phyloP scores from a whole-genome alignment of 768 basidiomycete species.

The Porphyrellus cyaneotinctus region DNA sequence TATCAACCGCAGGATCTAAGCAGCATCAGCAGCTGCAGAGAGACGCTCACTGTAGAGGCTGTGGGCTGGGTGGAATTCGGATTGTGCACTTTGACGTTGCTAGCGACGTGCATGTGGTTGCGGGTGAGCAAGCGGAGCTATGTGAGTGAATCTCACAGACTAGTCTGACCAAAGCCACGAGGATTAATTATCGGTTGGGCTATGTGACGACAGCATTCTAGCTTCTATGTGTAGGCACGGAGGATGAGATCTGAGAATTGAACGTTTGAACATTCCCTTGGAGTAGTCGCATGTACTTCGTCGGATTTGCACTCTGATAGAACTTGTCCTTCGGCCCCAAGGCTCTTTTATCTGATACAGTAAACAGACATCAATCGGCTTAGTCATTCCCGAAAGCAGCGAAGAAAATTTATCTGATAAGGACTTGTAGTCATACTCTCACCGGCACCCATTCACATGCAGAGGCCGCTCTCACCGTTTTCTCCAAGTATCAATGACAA shows the following conservation, averaged over 20 bases:
- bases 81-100: slow-evolving; percentile 52
- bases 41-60: slow-evolving; percentile 68
- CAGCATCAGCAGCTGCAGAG: slow-evolving; percentile 51
- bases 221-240: slow-evolving; percentile 30
- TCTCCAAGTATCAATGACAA: neutral
- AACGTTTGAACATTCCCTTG: neutral
- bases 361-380: too few relatives aligned
- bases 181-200: slow-evolving; percentile 19
- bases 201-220: slow-evolving; percentile 27
- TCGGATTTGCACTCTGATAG: too few relatives aligned
- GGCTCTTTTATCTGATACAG: too few relatives aligned
- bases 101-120: slow-evolving; percentile 54
- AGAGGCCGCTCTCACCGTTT: neutral
- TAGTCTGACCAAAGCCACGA: slow-evolving; percentile 32
- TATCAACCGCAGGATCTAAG: slow-evolving; percentile 20
- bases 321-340: too few relatives aligned
- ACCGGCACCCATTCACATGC: neutral
- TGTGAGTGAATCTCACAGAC: slow-evolving; percentile 41
- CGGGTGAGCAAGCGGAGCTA: slow-evolving; percentile 36
- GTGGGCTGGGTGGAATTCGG: slow-evolving; percentile 75
- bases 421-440: neutral
- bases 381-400: slow-evolving; percentile 11
- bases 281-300: neutral
- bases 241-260: neutral
- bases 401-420: slow-evolving; percentile 26